phyloP scores from a whole-genome alignment of 805 yeast species.

The Starmerella gropengiesseri region DNA sequence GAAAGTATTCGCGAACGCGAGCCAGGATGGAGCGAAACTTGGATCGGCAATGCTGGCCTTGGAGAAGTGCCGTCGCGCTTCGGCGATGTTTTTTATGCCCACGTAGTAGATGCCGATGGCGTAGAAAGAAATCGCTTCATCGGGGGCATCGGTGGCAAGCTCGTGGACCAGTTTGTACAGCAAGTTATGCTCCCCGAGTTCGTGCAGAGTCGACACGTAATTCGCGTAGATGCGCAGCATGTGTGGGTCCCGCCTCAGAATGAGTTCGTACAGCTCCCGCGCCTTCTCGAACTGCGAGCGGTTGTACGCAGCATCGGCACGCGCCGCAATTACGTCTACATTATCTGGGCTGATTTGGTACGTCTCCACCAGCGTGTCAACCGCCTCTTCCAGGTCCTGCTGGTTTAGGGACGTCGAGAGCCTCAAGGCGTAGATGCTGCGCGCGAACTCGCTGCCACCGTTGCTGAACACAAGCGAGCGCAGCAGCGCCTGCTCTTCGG shows the following conservation, averaged over 20 bases:
- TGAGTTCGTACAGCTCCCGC: slow-evolving; percentile 55
- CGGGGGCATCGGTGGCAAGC: slow-evolving; percentile 74
- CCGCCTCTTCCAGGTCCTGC: slow-evolving; percentile 52
- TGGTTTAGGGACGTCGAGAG: slow-evolving; percentile 59
- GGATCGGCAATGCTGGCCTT: slow-evolving; percentile 84
- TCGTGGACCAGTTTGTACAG: slow-evolving; percentile 73
- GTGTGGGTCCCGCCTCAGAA: slow-evolving; percentile 44
- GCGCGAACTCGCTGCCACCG: slow-evolving; percentile 63
- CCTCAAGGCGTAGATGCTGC: slow-evolving; percentile 60
- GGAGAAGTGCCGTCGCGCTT: slow-evolving; percentile 78
- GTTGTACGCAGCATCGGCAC: slow-evolving; percentile 58
- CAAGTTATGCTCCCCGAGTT: slow-evolving; percentile 70
- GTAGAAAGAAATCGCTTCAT: slow-evolving; percentile 75
- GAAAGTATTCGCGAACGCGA: slow-evolving; percentile 96
- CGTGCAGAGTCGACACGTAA: slow-evolving; percentile 75
- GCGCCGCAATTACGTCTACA: slow-evolving; percentile 54
- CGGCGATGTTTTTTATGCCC: slow-evolving; percentile 56
- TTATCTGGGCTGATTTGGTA: slow-evolving; percentile 54
- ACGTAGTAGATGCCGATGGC: slow-evolving; percentile 87
- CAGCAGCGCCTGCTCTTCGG: slow-evolving; percentile 44
- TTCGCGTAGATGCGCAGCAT: slow-evolving; percentile 64
- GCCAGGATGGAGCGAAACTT: slow-evolving; percentile 90
- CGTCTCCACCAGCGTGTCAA: slow-evolving; percentile 53
- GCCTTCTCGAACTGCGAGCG: slow-evolving; percentile 76
- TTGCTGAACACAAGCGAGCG: slow-evolving; percentile 59